Base-by-base conservation (phyloP, 1,139 yeast genomes). In the Waltiozyma sp. region DNA sequence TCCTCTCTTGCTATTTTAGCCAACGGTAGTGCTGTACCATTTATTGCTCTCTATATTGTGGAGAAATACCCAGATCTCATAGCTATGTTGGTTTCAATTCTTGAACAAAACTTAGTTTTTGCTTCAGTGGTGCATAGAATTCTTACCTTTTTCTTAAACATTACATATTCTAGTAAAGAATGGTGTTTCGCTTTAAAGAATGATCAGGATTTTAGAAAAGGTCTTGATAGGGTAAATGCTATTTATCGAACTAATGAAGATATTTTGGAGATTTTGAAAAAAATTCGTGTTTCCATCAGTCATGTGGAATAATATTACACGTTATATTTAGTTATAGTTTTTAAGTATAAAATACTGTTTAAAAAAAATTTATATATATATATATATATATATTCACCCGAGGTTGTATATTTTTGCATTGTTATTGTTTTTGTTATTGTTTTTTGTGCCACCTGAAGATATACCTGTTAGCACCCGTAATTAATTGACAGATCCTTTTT, bases 391-490 rank as follows among this genome's bases (percentile, higher is more conserved):
- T n/a, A n/a, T n/a, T n/a, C n/a, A n/a, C n/a, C n/a, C n/a, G n/a
- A n/a, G n/a, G n/a, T n/a, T n/a, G n/a, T n/a, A n/a, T n/a, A n/a
- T n/a, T n/a, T n/a, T n/a, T n/a, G n/a, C n/a, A n/a, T n/a, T n/a
- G n/a, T n/a, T n/a, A n/a, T n/a, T n/a, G n/a, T n/a, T n/a, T n/a
- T n/a, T n/a, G n/a, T n/a, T n/a, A n/a, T n/a, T n/a, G n/a, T n/a
- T n/a, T n/a, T n/a, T n/a, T n/a, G n/a, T n/a, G n/a, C n/a, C n/a
- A n/a, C n/a, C n/a, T n/a, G n/a, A n/a, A n/a, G n/a, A n/a, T n/a
- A n/a, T n/a, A n/a, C n/a, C n/a, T n/a, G 19, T 58, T 5, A 55
- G 66, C 24, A 75, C 74, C 1, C 61, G 21, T 64, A 54, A 70
- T 64, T 4, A 64, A 15, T 19, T 70, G 1, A 54, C 57, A 1